Evolutionary conservation across 192 early-diverging fungal genomes (phyloP).

Genomic region (Thamnidium elegans): DNA sequence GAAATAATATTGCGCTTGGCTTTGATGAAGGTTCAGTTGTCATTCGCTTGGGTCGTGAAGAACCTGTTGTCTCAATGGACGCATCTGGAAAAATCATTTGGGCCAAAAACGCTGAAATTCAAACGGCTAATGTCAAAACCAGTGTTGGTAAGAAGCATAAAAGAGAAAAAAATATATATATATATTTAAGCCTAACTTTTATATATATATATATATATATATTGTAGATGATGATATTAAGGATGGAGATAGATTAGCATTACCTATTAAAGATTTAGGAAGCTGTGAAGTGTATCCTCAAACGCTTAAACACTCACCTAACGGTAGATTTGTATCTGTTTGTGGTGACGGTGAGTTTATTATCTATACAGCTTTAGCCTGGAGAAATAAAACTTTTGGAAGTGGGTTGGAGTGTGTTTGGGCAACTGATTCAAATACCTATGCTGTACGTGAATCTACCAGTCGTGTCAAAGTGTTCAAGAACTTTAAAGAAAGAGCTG

Average conservation of each 20-base stretch:
- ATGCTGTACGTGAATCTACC: conserved; percentile 93
- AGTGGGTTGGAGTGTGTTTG: conserved; percentile 94
- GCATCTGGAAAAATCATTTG: conserved; percentile 95
- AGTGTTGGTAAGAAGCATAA: conserved; percentile 44
- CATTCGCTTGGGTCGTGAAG: conserved; percentile 92
- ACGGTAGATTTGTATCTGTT: conserved; percentile 97
- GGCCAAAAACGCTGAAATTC: conserved; percentile 95
- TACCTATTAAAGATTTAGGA: conserved; percentile 91
- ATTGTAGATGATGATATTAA: conserved; percentile 70
- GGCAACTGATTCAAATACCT: conserved; percentile 90
- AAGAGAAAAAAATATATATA: not conserved
- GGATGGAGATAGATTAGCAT: conserved; percentile 87
- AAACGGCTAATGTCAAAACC: conserved; percentile 90
- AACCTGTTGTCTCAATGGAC: conserved; percentile 97
- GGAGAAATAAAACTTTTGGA: conserved; percentile 99
- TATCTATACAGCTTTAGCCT: conserved; percentile 98
- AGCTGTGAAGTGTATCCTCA: conserved; percentile 98
- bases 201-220: too few species aligned
- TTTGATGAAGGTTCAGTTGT: conserved; percentile 95
- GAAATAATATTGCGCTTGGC: conserved; percentile 91
- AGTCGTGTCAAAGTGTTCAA: conserved; percentile 89
- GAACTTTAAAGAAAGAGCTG: conserved; percentile 89
- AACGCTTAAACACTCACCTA: conserved; percentile 92
- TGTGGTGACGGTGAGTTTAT: conserved; percentile 99
- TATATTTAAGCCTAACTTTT: not conserved